Percentiles rank a stretch among this genome's conserved stretches.
These are phyloP conservation scores for Styphnolobium japonicum DNA, from an alignment of 306 rosid species.

Conservation along the genomic window DNA sequence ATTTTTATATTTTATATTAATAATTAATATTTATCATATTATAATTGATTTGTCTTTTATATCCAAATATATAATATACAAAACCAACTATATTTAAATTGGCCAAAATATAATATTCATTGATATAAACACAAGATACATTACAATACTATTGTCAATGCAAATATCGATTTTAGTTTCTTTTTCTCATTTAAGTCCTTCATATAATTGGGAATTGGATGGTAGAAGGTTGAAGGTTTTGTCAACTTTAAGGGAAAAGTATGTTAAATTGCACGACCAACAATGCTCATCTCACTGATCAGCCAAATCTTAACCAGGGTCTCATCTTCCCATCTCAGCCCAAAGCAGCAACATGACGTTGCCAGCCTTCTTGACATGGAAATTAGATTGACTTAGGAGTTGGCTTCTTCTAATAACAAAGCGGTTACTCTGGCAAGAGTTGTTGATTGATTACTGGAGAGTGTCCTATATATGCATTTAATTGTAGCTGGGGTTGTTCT, in stretches of 20 bases:
- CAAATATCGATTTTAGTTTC: no score
- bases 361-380: constrained; percentile 17
- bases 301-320: background rate
- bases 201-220: no score
- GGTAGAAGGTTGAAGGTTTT: no score
- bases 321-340: constrained; percentile 17
- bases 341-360: constrained; percentile 17
- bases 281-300: background rate
- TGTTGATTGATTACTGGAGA: constrained; percentile 29
- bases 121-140: no score
- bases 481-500: constrained; percentile 56
- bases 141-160: no score
- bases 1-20: no score
- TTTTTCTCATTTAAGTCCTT: no score
- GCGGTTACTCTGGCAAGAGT: constrained; percentile 18
- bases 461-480: constrained; percentile 45
- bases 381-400: background rate
- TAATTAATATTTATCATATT: no score
- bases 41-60: no score
- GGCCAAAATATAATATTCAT: no score
- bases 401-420: constrained; percentile 11
- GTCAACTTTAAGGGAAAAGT: background rate
- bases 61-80: no score
- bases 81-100: no score
- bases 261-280: constrained; percentile 11